Evolutionary conservation across 495 filamentous ascomycete species (phyloP), one percentile per base, ranked within the genome.

Genomic region (Aspergillus ellipticus): DNA sequence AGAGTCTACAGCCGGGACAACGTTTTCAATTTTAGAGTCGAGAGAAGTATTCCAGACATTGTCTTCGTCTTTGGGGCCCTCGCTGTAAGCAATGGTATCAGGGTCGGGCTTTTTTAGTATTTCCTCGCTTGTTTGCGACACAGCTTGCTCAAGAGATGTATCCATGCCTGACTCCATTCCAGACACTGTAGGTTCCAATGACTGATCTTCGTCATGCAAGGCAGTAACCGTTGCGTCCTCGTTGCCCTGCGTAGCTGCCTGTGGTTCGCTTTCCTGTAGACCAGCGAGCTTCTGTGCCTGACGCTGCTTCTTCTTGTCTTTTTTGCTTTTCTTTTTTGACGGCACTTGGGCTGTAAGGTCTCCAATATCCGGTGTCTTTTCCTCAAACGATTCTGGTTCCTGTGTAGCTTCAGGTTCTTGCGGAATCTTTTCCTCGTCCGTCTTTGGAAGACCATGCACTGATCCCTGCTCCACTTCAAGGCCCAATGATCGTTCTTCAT

Each of bases 241-340:
- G 2, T 22, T 29, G 1, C 8, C 20, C 22, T 51, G 20, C 20
- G 33, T n/a, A 42, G 46, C 35, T 33, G 53, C 52, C 24, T 47
- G 48, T 17, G 33, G 17, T 26, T 49, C 53, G 33, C 26, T 51
- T 42, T 56, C 56, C 35, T 54, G 29, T 15, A 29, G 8, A 46
- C 26, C 19, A 33, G 54, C 55, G 26, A 55, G 48, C 41, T 55
- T 49, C 13, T 59, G 42, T 39, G 61, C 61, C 39, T 61, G 45
- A 22, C 62, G 64, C 31, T 69, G 56, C 35, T 71, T 66, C 42
- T 69, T 69, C 58, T 65, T 68, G 20, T 73, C 62, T 47, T 71
- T 73, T 52, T 74, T 65, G 57, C 64, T 66, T 60, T 60, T 26
- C 22, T 66, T 64, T 51, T 59, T 63, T n/a, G 56, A 57, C 5